Evolutionary conservation across 1,284 basidiomycete genomes (phyloP), one percentile per base, ranked within the genome.

Genomic region (Polyporus tsugae): DNA sequence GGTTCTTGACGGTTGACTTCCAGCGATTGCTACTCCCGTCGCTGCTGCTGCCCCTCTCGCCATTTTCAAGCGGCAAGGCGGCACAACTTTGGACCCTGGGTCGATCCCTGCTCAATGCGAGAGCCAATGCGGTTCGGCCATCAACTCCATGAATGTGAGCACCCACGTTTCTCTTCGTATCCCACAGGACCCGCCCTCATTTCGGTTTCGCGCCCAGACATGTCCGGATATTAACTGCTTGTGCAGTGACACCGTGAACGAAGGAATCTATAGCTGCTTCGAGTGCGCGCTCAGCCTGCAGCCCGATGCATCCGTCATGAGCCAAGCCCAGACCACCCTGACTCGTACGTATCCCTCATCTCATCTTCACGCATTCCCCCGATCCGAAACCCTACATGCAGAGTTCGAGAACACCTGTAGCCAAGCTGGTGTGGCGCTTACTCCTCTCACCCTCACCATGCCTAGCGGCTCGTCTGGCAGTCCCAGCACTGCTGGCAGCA

Each of bases 101-200:
- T 13, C 58, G n/a, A 65, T 74, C 38, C 73, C 73, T 25, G 15
- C 66, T 2, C 65, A 73, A 67, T 74, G 73, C 60, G 60, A 66
- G 33, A 60, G 62, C 13, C 46, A 59, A 17, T 74, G 73, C 57
- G 9, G 60, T 2, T 22, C 10, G 7, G 64, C 66, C 38, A 36
- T 62, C 22, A 66, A 22, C 38, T 60, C 66, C 15, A 36, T 70
- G 35, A 69, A 63, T 41, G 73, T 73, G 53, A 61, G 70, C 6
- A 22, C 25, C 9, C 10, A 0, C 22, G 7, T 19, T 7, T 9
- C 6, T 19, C 17, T 15, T 17, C 9, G 29, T 55, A 15, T 9
- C 29, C 17, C 15, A 35, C 22, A 13, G 22, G 22, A 25, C 22
- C 4, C 11, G 10, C 22, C 46, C 10, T 52, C 4, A 52, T 11